Percentiles rank a stretch among this genome's conserved stretches.
Evolutionary conservation across 176 grass and related monocot species (phyloP).

Genomic region (Dactylis glomerata): DNA sequence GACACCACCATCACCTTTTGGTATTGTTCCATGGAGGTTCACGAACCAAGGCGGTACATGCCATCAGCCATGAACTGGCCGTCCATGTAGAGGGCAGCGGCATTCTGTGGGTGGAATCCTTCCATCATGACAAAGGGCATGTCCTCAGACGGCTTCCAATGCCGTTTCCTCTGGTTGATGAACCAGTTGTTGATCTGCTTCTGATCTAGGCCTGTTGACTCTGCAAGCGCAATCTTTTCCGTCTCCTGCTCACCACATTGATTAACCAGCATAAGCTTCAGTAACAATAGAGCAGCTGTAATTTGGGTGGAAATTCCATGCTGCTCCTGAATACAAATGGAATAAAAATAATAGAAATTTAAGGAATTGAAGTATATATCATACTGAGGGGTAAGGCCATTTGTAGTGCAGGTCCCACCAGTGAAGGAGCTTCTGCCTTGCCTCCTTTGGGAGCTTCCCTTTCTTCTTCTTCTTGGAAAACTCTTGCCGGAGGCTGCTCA

Average conservation of each 20-base stretch:
- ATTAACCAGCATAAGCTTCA: background rate
- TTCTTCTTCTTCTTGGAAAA: constrained; percentile 93
- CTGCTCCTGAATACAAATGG: background rate
- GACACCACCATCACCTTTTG: background rate
- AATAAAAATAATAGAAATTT: background rate
- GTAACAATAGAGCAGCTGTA: background rate
- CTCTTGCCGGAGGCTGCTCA: constrained; percentile 80
- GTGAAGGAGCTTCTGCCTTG: constrained; percentile 70
- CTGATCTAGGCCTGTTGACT: constrained; percentile 70
- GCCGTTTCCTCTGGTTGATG: constrained; percentile 79
- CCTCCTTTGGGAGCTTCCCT: constrained; percentile 83
- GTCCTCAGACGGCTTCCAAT: constrained; percentile 71
- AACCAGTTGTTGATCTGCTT: constrained; percentile 92
- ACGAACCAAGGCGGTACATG: constrained; percentile 59
- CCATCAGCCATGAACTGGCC: constrained; percentile 57
- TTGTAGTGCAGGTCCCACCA: constrained; percentile 89
- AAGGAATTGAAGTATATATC: background rate
- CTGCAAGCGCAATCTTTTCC: constrained; percentile 59
- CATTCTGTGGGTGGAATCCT: constrained; percentile 56
- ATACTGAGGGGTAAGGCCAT: constrained; percentile 84
- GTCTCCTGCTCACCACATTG: constrained; percentile 33
- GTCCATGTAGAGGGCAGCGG: constrained; percentile 49
- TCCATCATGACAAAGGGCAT: constrained; percentile 75
- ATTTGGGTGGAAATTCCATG: background rate
- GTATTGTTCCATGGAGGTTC: background rate